phyloP scores from a whole-genome alignment of 2,329 filamentous ascomycete genomes.

The Phialophora tarda region DNA sequence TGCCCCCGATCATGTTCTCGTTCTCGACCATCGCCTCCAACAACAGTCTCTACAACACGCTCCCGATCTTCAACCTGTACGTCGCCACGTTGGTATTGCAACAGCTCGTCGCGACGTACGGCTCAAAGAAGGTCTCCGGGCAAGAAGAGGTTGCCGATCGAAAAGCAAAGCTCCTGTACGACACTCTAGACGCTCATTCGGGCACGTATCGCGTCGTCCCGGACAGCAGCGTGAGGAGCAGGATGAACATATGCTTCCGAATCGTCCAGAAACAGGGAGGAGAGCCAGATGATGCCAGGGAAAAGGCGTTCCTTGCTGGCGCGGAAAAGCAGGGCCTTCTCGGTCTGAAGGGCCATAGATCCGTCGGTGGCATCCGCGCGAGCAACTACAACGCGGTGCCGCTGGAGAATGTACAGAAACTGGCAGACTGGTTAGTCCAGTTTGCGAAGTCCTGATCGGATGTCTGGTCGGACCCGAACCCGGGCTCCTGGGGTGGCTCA shows the following conservation, averaged over 20 bases:
- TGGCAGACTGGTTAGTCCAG: constrained; percentile 56
- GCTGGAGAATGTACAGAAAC: constrained; percentile 51
- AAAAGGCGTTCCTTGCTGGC: constrained; percentile 79
- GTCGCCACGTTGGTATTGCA: constrained; percentile 88
- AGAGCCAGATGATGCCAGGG: constrained; percentile 52
- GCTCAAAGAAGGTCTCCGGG: constrained; percentile 71
- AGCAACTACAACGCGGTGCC: constrained; percentile 89
- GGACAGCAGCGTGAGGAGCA: constrained; percentile 73
- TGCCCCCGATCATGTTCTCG: constrained; percentile 73
- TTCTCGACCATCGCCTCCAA: constrained; percentile 89
- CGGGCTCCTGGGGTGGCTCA: background rate
- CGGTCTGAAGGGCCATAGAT: constrained; percentile 87
- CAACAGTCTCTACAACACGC: constrained; percentile 93
- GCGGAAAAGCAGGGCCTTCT: constrained; percentile 71
- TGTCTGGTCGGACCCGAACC: background rate
- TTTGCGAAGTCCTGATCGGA: constrained; percentile 45
- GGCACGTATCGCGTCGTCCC: constrained; percentile 76
- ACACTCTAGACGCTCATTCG: constrained; percentile 73
- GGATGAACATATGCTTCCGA: constrained; percentile 96
- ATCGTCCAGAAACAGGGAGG: constrained; percentile 59
- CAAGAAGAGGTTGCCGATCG: constrained; percentile 75
- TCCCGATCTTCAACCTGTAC: constrained; percentile 94
- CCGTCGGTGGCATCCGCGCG: constrained; percentile 82
- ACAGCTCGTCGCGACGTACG: constrained; percentile 69
- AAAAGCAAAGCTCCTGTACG: constrained; percentile 80